Percentiles rank a stretch among this genome's conserved stretches.
These are phyloP conservation scores for Candida glaebosa DNA, from an alignment of 805 yeast species.

Conservation along the genomic window DNA sequence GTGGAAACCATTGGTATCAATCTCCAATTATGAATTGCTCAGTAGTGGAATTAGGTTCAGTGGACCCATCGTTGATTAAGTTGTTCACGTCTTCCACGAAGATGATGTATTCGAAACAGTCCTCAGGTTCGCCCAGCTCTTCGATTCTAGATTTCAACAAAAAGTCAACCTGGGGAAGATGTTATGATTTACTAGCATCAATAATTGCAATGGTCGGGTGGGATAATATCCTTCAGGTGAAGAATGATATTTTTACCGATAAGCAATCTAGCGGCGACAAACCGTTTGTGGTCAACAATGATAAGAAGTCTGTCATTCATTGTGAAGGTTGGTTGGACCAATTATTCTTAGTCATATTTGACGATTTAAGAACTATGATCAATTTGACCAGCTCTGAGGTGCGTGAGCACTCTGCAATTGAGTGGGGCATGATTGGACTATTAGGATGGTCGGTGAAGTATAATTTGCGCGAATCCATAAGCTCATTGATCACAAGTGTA, in stretches of 20 bases:
- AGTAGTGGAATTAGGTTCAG: slow-evolving; percentile 32
- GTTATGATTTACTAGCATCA: slow-evolving; percentile 65
- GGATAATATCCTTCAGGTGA: slow-evolving; percentile 65
- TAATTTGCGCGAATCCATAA: slow-evolving; percentile 34
- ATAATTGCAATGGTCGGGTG: slow-evolving; percentile 74
- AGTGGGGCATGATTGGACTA: slow-evolving; percentile 72
- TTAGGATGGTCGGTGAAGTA: slow-evolving; percentile 44
- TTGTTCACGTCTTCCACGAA: slow-evolving; percentile 24
- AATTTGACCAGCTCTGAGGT: slow-evolving; percentile 20
- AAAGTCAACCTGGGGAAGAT: slow-evolving; percentile 40
- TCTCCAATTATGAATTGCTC: slow-evolving; percentile 33
- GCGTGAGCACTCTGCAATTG: slow-evolving; percentile 55
- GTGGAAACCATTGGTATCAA: slow-evolving; percentile 32
- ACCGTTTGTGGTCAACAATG: not conserved
- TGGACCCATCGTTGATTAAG: slow-evolving; percentile 27
- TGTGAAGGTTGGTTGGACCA: slow-evolving; percentile 83
- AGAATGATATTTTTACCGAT: slow-evolving; percentile 64
- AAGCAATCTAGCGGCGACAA: slow-evolving; percentile 4
- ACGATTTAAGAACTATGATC: slow-evolving; percentile 42
- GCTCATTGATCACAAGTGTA: slow-evolving; percentile 45
- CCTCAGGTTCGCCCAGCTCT: slow-evolving; percentile 22
- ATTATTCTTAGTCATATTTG: slow-evolving; percentile 65
- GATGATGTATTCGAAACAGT: slow-evolving; percentile 27
- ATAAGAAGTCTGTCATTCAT: slow-evolving; percentile 13
- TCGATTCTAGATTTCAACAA: slow-evolving; percentile 31